Evolutionary conservation across 2,329 filamentous ascomycete genomes (phyloP).

Genomic region (Podosphaera xanthii): DNA sequence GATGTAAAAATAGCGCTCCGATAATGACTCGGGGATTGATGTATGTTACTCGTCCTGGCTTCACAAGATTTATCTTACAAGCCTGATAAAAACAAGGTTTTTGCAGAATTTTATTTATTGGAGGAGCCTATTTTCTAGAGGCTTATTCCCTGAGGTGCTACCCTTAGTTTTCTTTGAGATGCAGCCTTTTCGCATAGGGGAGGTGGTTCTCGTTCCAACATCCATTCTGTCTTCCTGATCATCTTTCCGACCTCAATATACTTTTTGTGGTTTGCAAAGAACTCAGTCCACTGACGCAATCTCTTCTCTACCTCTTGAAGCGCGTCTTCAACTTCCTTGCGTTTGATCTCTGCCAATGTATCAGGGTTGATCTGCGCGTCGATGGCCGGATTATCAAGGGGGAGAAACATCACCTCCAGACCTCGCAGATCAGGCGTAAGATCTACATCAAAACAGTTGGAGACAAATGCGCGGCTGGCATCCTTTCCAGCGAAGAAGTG

Average conservation of each 20-base stretch:
- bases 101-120: too few species aligned
- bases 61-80: too few species aligned
- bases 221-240: conserved; percentile 34
- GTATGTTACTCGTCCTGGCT: too few species aligned
- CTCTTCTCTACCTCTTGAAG: conserved; percentile 39
- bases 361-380: conserved; percentile 33
- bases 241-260: conserved; percentile 66
- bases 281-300: conserved; percentile 54
- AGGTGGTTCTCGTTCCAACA: conserved; percentile 28
- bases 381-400: conserved; percentile 35
- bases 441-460: conserved; percentile 68
- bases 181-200: conserved; percentile 46
- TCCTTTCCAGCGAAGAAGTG: conserved; percentile 70
- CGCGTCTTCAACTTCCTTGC: conserved; percentile 42
- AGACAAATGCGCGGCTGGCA: conserved; percentile 72
- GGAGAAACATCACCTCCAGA: conserved; percentile 65
- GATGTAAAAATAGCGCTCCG: too few species aligned
- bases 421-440: conserved; percentile 65
- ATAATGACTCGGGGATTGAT: too few species aligned
- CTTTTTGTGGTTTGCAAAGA: conserved; percentile 60
- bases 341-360: conserved; percentile 29
- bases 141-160: conserved; percentile 16
- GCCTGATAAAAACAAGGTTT: too few species aligned
- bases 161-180: conserved; percentile 29
- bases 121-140: background rate